Evolutionary conservation across 371 early-diverging fungal genomes (phyloP), one percentile per base, ranked within the genome.

Genomic region (Blakeslea trispora): DNA sequence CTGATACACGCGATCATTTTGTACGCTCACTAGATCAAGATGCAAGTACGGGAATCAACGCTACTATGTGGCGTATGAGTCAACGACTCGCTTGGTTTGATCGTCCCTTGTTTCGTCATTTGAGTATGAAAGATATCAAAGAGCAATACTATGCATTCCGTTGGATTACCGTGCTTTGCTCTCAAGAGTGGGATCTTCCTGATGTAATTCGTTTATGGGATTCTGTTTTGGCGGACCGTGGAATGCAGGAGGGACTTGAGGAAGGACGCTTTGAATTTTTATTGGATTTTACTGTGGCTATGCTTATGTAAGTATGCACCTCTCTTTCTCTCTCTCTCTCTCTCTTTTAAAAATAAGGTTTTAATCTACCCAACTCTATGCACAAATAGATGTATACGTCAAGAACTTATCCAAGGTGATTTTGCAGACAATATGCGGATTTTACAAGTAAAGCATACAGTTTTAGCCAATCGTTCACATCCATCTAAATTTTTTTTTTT

Each of bases 171-270:
- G 92, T 91, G 3, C 64, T 91, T 37, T 87, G 89, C 40, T 83
- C 91, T 1, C 92, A 91, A 63, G 94, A 93, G 73, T 93, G 89
- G 75, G 75, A 81, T 44, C 66, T 94, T 15, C 92, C 93, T 0
- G 91, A 91, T 66, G 86, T 91, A 0, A 85, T 93, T 53, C 75
- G 90, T 14, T 66, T 94, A 39, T 94, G 94, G 94, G 94, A 94
- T 67, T 82, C 91, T 31, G 60, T 92, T 14, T 71, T 93, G 44
- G 85, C 92, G 0, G 89, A 93, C 41, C 60, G 84, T 46, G 74
- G 68, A 40, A 71, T 57, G 54, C 66, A 55, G 55, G 71, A 50
- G 61, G 75, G 41, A 52, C 59, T 19, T 3, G 57, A 57, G 53
- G 75, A 61, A 53, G 69, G 37, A 21, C 55, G 79, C 17, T 86